Conservation (phyloP, 2,329 filamentous ascomycete species). For the Waltergamsia citrina region DNA sequence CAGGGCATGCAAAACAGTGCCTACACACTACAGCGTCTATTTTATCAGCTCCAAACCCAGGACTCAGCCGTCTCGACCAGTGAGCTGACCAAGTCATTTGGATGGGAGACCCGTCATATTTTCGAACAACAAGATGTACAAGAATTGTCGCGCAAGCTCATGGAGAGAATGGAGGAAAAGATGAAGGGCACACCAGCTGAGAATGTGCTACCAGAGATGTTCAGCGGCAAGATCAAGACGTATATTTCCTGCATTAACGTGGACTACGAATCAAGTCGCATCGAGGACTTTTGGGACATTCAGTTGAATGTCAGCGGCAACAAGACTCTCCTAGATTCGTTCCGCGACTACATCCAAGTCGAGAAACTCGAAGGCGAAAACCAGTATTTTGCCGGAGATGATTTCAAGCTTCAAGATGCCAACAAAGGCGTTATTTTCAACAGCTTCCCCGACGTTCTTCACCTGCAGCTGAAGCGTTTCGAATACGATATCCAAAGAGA, state of each 20-base stretch:
- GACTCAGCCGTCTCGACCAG: slow-evolving; percentile 77
- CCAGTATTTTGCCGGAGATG: slow-evolving; percentile 88
- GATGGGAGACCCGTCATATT: slow-evolving; percentile 95
- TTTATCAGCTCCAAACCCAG: slow-evolving; percentile 89
- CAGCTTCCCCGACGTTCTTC: slow-evolving; percentile 86
- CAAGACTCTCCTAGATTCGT: slow-evolving; percentile 86
- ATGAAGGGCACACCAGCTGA: slow-evolving; percentile 96
- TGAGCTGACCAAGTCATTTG: slow-evolving; percentile 92
- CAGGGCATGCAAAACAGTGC: slow-evolving; percentile 78
- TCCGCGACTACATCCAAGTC: slow-evolving; percentile 91
- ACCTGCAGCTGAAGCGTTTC: slow-evolving; percentile 93
- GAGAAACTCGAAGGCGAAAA: slow-evolving; percentile 98
- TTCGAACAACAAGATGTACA: slow-evolving; percentile 99
- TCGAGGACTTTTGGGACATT: slow-evolving; percentile 98
- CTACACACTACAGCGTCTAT: slow-evolving; percentile 85
- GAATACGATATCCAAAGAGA: slow-evolving; percentile 95
- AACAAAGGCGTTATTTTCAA: slow-evolving; percentile 98
- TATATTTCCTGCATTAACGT: slow-evolving; percentile 99
- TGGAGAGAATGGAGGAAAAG: slow-evolving; percentile 93
- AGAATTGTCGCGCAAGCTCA: slow-evolving; percentile 89
- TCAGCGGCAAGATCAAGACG: slow-evolving; percentile 96
- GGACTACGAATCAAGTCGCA: slow-evolving; percentile 87
- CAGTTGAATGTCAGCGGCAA: slow-evolving; percentile 95
- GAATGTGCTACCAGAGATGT: slow-evolving; percentile 80
- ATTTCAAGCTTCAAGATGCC: slow-evolving; percentile 88